A percentile compares a stretch with the other conserved stretches of the same genome.
Evolutionary conservation across 176 grass and related monocot genomes (phyloP).

Genomic region (Oryza glaberrima): DNA sequence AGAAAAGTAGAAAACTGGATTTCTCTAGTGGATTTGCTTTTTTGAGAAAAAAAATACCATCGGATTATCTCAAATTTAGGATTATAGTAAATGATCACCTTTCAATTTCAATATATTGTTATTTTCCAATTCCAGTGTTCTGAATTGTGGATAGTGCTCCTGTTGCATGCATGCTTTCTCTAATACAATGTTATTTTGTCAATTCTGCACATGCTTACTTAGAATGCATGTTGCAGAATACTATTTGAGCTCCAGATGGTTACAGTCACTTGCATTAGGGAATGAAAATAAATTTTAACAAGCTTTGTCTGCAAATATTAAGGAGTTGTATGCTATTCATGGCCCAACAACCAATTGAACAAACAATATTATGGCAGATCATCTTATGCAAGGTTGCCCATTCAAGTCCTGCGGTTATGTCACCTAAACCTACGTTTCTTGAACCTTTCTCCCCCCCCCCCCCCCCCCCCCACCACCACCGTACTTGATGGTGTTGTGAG

Average conservation of each 20-base stretch:
- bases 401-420: not conserved
- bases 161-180: not conserved
- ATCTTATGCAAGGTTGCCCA: not conserved
- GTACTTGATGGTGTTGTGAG: not conserved
- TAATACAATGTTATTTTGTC: not conserved
- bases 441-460: not conserved
- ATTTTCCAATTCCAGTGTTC: not conserved
- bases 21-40: not conserved
- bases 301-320: not conserved
- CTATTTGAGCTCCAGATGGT: not conserved
- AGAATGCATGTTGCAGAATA: not conserved
- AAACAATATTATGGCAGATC: not conserved
- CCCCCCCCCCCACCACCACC: not conserved
- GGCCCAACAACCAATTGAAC: not conserved
- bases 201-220: not conserved
- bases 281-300: constrained; percentile 10
- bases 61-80: not conserved
- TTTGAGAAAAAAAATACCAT: constrained; percentile 14
- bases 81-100: not conserved
- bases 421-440: not conserved
- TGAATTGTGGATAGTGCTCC: not conserved
- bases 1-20: not conserved
- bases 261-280: not conserved
- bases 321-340: not conserved
- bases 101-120: not conserved